Evolutionary conservation across 306 rosid species (phyloP), one percentile per base, ranked within the genome.

Genomic region (Sesbania bispinosa): DNA sequence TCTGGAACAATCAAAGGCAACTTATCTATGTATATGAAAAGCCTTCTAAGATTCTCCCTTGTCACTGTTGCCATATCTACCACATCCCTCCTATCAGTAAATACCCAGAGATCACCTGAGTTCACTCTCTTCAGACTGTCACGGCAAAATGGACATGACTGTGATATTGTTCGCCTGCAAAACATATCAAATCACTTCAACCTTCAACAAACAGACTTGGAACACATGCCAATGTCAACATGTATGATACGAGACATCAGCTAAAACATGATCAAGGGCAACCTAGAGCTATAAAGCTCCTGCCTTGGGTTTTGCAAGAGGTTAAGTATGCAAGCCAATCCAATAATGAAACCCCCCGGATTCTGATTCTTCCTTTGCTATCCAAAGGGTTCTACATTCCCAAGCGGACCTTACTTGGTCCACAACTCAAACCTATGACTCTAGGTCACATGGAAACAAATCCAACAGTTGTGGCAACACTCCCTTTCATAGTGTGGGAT

Each of bases 71-170:
- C 89, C 95, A 89, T 87, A 73, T 94, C 97, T 58, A 94, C 87
- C 46, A 86, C 78, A 55, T 94, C 98, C 75, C 78, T 84, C 83
- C 81, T 74, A 65, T 90, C 97, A 0, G 92, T 90, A 69, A 76
- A 83, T 15, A 94, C 85, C 98, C 97, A 94, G 45, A 94, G 98
- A 85, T 90, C 98, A 1, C 96, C 78, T 0, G 98, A 94, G 78
- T 89, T 88, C 59, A 94, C 98, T 78, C 98, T 84, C 84, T 87
- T 94, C 18, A 94, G 92, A 78, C 87, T 87, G 84, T 90, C 97
- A 1, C 98, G 93, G 66, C 98, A 94, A 71, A 94, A 94, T 24
- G 98, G 98, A 80, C 98, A 94, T 0, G 98, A 94, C 45, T 87
- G 89, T 0, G 97, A 94, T 65, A 90, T 86, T 20, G 89, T 75